A percentile compares a stretch with the other conserved stretches of the same genome.
Evolutionary conservation across 805 yeast genomes (phyloP).

Genomic region (Metschnikowia amazonensis): DNA sequence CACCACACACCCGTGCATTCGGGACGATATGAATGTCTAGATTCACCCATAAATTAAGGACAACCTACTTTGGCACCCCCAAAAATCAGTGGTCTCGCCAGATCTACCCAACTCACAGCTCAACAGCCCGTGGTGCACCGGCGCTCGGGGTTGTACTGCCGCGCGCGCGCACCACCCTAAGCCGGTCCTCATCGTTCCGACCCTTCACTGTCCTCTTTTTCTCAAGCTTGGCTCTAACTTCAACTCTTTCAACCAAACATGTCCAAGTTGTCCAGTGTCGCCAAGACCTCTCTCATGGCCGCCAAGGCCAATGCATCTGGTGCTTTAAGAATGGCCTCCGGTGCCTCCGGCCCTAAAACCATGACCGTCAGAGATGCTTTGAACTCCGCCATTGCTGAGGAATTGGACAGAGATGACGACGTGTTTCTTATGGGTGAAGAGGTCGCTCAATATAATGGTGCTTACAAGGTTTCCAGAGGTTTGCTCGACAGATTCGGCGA

Average conservation of each 20-base stretch:
- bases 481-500: slow-evolving; percentile 93
- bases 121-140: too few relatives aligned
- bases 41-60: too few relatives aligned
- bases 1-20: neutral
- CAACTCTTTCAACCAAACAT: slow-evolving; percentile 11
- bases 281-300: slow-evolving; percentile 42
- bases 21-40: neutral
- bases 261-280: slow-evolving; percentile 34
- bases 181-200: slow-evolving; percentile 24
- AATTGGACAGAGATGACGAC: slow-evolving; percentile 89
- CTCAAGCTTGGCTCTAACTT: slow-evolving; percentile 5
- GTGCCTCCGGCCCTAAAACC: slow-evolving; percentile 48
- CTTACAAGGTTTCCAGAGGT: slow-evolving; percentile 95
- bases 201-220: slow-evolving; percentile 5
- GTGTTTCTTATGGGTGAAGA: slow-evolving; percentile 98
- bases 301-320: slow-evolving; percentile 25
- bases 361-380: slow-evolving; percentile 97
- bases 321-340: slow-evolving; percentile 40
- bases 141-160: slow-evolving; percentile 18
- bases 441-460: slow-evolving; percentile 99
- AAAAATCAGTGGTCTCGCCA: too few relatives aligned
- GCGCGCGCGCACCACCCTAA: slow-evolving; percentile 14
- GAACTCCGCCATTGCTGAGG: slow-evolving; percentile 94
- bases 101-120: too few relatives aligned
- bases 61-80: too few relatives aligned